Conservation (phyloP, 2,329 filamentous ascomycete genomes). For the Ciborinia camelliae region DNA sequence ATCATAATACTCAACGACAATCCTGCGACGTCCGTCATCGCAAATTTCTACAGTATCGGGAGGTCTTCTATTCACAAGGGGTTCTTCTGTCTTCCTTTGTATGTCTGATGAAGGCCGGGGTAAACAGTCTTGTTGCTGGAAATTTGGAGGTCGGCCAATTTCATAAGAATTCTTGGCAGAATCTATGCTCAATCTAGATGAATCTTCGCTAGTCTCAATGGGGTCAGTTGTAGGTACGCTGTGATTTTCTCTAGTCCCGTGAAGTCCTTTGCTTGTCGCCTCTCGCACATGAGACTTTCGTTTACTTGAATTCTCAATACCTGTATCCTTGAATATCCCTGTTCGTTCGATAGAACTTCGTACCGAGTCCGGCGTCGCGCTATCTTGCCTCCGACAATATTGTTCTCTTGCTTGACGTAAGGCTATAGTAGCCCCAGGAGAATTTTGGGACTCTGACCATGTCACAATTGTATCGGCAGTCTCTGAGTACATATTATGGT, state of each 20-base stretch:
- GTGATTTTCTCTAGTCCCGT: neutral
- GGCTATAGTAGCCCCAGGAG: conserved; percentile 15
- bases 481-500: conserved; percentile 19
- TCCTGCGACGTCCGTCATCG: neutral
- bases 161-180: neutral
- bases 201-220: neutral
- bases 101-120: neutral
- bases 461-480: conserved; percentile 27
- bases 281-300: neutral
- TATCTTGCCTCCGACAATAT: conserved; percentile 10
- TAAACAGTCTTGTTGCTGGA: neutral
- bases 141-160: neutral
- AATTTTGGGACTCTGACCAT: conserved; percentile 34
- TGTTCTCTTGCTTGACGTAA: neutral
- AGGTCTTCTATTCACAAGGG: neutral
- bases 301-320: conserved; percentile 22
- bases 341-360: conserved; percentile 29
- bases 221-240: neutral
- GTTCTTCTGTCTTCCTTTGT: neutral
- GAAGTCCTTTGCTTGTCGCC: neutral
- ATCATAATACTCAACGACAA: conserved; percentile 25
- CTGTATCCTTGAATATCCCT: conserved; percentile 33
- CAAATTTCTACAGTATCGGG: no score
- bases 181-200: neutral
- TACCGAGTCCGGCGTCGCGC: conserved; percentile 30